Evolutionary conservation across 2,329 filamentous ascomycete species (phyloP).

Genomic region (Diaporthe capsici): DNA sequence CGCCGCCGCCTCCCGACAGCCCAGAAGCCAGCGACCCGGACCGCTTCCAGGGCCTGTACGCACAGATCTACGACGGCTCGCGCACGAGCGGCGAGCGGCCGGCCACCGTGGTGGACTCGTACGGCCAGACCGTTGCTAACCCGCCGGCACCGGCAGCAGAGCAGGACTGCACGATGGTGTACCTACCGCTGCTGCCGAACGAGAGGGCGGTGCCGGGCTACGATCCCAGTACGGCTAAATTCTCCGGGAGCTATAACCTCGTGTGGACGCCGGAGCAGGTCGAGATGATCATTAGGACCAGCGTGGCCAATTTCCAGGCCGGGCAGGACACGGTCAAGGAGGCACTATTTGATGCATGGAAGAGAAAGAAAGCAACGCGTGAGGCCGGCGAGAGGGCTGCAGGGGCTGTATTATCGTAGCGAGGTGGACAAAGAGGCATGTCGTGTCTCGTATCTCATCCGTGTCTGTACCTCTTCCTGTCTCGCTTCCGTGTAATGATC

Average conservation of each 20-base stretch:
- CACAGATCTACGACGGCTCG: conserved; percentile 34
- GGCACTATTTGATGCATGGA: conserved; percentile 16
- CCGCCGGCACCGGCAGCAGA: neutral
- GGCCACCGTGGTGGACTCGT: conserved; percentile 35
- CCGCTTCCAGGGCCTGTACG: conserved; percentile 9
- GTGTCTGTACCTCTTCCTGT: neutral
- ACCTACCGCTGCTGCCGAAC: conserved; percentile 31
- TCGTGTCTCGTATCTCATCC: neutral
- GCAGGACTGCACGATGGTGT: conserved; percentile 30
- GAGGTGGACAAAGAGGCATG: too few species aligned
- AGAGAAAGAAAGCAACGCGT: conserved; percentile 22
- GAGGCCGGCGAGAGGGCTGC: neutral
- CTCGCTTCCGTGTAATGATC: conserved; percentile 8
- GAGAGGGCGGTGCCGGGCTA: conserved; percentile 31
- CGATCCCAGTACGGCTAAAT: conserved; percentile 15
- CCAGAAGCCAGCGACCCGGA: conserved; percentile 4
- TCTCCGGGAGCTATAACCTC: conserved; percentile 34
- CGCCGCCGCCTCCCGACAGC: conserved; percentile 4
- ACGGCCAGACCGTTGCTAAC: conserved; percentile 29
- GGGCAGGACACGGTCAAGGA: conserved; percentile 28
- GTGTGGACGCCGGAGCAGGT: conserved; percentile 34
- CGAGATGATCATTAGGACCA: conserved; percentile 33
- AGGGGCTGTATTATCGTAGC: neutral
- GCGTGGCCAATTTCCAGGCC: conserved; percentile 34
- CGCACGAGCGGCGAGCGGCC: conserved; percentile 22